Base-by-base conservation (phyloP, 768 basidiomycete genomes). In the Mycena vulgaris region DNA sequence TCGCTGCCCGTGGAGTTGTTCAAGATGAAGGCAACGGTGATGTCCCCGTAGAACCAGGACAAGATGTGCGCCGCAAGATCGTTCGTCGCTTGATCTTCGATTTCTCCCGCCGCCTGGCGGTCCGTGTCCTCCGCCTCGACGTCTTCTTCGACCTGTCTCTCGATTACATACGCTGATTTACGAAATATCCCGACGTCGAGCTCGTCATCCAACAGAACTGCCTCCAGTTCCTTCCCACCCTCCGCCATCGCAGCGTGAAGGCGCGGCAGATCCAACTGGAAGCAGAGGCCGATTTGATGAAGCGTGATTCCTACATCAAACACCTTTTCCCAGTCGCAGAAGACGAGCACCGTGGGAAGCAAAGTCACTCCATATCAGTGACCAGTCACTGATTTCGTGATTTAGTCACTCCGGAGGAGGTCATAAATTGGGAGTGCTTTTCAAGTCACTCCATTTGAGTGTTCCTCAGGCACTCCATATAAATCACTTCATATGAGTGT, bases 111-210 rank as follows among this genome's bases (percentile, higher is more conserved):
- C 5, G 58, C 62, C 56, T 68, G 40, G 5, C 76, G 75, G 28
- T 78, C 76, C 14, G 71, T 69, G 51, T 75, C 76, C 39, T 78
- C 75, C 2, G 78, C 62, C 47, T 80, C 78, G 42, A 66, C 59
- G 53, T 79, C 77, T 13, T 63, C 73, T 9, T 71, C 67, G n/a
- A 77, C 72, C 5, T 59, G 63, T 30, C 70, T 28, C 23, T 64
- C 66, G 52, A 63, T 37, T 6, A 28, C 45, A 14, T 65, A 49
- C 14, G 79, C 76, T 6, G 71, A 58, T 5, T 63, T 28, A 21
- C 79, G 77, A 60, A 71, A 77, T n/a, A 56, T 45, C 11, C 76
- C 79, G 55, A 80, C 42, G 64, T 80, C 77, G 27, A 79, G 58
- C 2, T 77, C 74, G 48, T 78, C 77, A 33, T 79, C 77, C 5